Base-by-base conservation (phyloP, 129 eudicot species). In the Smallanthus sonchifolius region DNA sequence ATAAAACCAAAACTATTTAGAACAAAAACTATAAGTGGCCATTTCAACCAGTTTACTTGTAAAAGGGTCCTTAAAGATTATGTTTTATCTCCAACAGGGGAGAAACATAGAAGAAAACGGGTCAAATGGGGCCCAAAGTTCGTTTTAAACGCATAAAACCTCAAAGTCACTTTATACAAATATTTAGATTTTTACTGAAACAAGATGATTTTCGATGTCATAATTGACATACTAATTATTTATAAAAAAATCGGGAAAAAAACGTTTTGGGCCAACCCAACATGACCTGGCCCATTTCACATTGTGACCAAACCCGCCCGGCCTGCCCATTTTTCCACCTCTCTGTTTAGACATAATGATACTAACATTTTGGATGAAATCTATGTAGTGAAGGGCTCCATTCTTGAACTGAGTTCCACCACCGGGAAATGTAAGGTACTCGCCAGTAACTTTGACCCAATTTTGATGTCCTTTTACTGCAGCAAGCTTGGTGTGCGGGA, bases 301-400 rank as follows among this genome's bases (percentile, higher is more conserved):
- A 60, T 9, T 32, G 66, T 60, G 5, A 60, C 42, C 40, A 32
- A 4, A 34, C 67, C 67, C 43, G 6, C 67, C 40, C 24, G 20
- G 6, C 67, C 40, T 16, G 20, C 42, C 43, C 67, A 14, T 14
- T 59, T 34, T 32, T 10, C 43, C 20, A 11, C 65, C 42, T 60
- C 66, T 13, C 42, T 32, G 34, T 60, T 59, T 30, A 3, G 55
- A 28, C 10, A 48, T 42, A 37, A 13, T 4, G 10, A 62, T 57
- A 77, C 82, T 83, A n/a, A 87, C 93, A 15, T 83, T 69, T 70
- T 87, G 87, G 62, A 87, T 80, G 76, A 82, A 85, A 62, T 87
- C 93, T 17, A 87, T 87, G 70, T 87, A 87, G 69, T 87, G 93
- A 59, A 87, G 93, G 4, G 93, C 89, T 36, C 93, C 93, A 52